A percentile compares a stretch with the other conserved stretches of the same genome.
phyloP scores from a whole-genome alignment of 306 rosid species.

The Fagus sylvatica region DNA sequence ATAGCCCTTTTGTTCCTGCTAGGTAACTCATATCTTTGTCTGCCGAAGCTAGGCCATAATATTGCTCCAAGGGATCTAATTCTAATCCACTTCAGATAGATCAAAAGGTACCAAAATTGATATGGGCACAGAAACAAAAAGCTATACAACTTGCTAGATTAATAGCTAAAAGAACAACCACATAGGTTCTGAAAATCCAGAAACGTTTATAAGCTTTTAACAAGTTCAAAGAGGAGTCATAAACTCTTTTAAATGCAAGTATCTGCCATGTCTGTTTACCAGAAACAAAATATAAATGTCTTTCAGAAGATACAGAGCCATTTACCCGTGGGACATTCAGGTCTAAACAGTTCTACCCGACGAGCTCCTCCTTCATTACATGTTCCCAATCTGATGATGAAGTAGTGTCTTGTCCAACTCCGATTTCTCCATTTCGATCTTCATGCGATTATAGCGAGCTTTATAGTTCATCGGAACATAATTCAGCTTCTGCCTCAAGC shows the following conservation, averaged over 20 bases:
- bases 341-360: slow-evolving; percentile 29
- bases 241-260: not conserved
- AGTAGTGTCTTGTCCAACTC: slow-evolving; percentile 31
- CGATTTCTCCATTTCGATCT: slow-evolving; percentile 65
- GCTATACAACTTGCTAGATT: not conserved
- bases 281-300: not conserved
- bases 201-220: slow-evolving; percentile 6
- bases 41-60: too few relatives aligned
- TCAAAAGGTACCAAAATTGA: too few relatives aligned
- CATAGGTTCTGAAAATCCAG: not conserved
- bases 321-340: slow-evolving; percentile 1
- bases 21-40: too few relatives aligned
- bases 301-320: slow-evolving; percentile 1
- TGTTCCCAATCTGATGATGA: slow-evolving; percentile 85
- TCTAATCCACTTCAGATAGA: too few relatives aligned
- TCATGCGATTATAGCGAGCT: slow-evolving; percentile 72
- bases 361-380: slow-evolving; percentile 57
- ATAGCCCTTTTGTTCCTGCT: too few relatives aligned
- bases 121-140: not conserved
- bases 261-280: not conserved
- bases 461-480: slow-evolving; percentile 65
- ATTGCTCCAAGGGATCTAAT: too few relatives aligned
- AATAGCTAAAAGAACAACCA: not conserved
- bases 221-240: slow-evolving; percentile 1
- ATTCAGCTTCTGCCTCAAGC: slow-evolving; percentile 97